phyloP scores from a whole-genome alignment of 192 early-diverging fungal species.

The Coemansia erecta region DNA sequence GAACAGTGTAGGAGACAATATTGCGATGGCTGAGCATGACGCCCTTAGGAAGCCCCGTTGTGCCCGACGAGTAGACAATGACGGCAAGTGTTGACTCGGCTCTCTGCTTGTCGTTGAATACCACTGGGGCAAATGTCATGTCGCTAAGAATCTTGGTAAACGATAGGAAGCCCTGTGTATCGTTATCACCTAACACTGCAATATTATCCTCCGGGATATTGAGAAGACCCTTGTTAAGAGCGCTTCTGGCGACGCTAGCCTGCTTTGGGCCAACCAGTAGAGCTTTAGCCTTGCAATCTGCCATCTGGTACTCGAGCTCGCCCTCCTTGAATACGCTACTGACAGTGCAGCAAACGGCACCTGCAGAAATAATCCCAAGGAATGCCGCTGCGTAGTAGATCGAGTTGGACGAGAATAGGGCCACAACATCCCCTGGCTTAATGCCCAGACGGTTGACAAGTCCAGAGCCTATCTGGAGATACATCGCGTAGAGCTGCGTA shows the following conservation, averaged over 20 bases:
- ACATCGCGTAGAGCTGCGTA: conserved; percentile 11
- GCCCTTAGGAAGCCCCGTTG: conserved; percentile 68
- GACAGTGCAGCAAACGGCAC: conserved; percentile 31
- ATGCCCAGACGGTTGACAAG: conserved; percentile 17
- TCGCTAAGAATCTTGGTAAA: conserved; percentile 10
- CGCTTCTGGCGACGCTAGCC: conserved; percentile 19
- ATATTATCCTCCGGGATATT: conserved; percentile 10
- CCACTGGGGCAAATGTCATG: conserved; percentile 9
- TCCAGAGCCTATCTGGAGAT: conserved; percentile 22
- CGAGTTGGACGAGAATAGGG: conserved; percentile 31
- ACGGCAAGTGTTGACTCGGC: conserved; percentile 14
- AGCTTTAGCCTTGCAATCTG: conserved; percentile 57
- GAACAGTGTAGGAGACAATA: conserved; percentile 65
- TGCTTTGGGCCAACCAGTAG: conserved; percentile 60
- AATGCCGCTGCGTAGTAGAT: conserved; percentile 30
- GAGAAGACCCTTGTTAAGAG: conserved; percentile 7
- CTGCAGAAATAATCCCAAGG: conserved; percentile 27
- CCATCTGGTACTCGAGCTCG: conserved; percentile 70
- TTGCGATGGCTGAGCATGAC: conserved; percentile 78
- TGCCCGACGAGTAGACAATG: conserved; percentile 41
- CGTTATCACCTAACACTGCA: conserved; percentile 51
- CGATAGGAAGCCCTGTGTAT: conserved; percentile 58
- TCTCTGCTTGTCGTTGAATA: conserved; percentile 23
- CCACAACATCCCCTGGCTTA: conserved; percentile 19
- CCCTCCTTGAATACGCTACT: conserved; percentile 55